Evolutionary conservation across 495 filamentous ascomycete species (phyloP).

Genomic region (Acidomyces sp.): DNA sequence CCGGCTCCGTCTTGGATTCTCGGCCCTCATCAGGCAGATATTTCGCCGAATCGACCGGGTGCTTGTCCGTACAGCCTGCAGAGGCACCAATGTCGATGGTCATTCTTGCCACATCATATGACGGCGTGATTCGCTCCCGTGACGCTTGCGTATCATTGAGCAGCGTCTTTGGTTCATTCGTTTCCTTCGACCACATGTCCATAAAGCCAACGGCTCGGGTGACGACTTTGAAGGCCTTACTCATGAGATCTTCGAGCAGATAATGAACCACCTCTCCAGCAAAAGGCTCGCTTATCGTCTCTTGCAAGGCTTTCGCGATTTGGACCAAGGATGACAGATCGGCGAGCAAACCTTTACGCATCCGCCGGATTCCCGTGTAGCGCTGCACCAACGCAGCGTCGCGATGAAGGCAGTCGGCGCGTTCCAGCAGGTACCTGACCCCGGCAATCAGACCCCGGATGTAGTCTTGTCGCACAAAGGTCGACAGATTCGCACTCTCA

Average conservation of each 20-base stretch:
- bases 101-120: not conserved
- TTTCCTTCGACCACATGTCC: conserved; percentile 74
- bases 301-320: conserved; percentile 68
- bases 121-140: not conserved
- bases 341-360: conserved; percentile 72
- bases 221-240: conserved; percentile 90
- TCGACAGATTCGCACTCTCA: conserved; percentile 46
- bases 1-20: conserved; percentile 29
- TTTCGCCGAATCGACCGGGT: conserved; percentile 1
- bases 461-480: conserved; percentile 77
- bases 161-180: conserved; percentile 7
- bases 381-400: conserved; percentile 60
- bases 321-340: conserved; percentile 85
- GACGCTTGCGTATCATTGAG: not conserved
- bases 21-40: not conserved
- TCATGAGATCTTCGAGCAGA: conserved; percentile 78
- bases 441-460: conserved; percentile 88
- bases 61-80: not conserved
- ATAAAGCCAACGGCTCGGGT: conserved; percentile 80
- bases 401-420: conserved; percentile 71
- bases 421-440: conserved; percentile 78
- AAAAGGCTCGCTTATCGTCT: conserved; percentile 40
- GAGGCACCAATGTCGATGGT: conserved; percentile 1
- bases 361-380: conserved; percentile 62
- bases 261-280: conserved; percentile 50